These are phyloP conservation scores for Candida maesae DNA, from an alignment of 805 yeast species.

Conservation along the genomic window DNA sequence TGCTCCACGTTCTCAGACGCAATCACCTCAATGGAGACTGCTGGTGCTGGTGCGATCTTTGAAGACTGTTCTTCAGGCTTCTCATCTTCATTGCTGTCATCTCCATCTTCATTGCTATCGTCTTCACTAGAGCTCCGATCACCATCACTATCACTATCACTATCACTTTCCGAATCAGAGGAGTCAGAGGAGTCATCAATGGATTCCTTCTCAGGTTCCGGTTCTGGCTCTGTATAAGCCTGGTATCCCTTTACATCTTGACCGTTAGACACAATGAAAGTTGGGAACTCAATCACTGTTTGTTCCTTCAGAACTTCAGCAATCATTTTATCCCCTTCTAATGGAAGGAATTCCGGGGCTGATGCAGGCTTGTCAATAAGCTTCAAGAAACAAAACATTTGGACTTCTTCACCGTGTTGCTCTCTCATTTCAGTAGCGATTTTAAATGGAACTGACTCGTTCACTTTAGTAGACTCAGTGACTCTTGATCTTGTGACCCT, in stretches of 20 bases:
- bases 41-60: background rate
- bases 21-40: background rate
- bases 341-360: slow-evolving; percentile 35
- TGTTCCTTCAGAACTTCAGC: slow-evolving; percentile 50
- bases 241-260: slow-evolving; percentile 28
- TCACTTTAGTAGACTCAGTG: slow-evolving; percentile 29
- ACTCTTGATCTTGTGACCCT: slow-evolving; percentile 37
- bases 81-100: slow-evolving; percentile 18
- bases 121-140: slow-evolving; percentile 11
- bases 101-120: slow-evolving; percentile 8
- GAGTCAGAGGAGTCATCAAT: too few relatives aligned
- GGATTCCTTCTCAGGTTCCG: background rate
- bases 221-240: slow-evolving; percentile 12
- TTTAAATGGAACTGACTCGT: slow-evolving; percentile 30
- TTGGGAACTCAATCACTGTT: slow-evolving; percentile 75
- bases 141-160: slow-evolving; percentile 3
- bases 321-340: slow-evolving; percentile 36
- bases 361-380: slow-evolving; percentile 29
- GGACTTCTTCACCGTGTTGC: slow-evolving; percentile 8
- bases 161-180: background rate
- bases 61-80: slow-evolving; percentile 20
- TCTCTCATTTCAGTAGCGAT: slow-evolving; percentile 17
- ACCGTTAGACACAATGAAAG: slow-evolving; percentile 44
- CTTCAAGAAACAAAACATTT: slow-evolving; percentile 27
- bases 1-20: background rate